Percentiles rank a stretch among this genome's conserved stretches.
Conservation (phyloP, 2,329 filamentous ascomycete genomes). For the Kalaharituber pfeilii region DNA sequence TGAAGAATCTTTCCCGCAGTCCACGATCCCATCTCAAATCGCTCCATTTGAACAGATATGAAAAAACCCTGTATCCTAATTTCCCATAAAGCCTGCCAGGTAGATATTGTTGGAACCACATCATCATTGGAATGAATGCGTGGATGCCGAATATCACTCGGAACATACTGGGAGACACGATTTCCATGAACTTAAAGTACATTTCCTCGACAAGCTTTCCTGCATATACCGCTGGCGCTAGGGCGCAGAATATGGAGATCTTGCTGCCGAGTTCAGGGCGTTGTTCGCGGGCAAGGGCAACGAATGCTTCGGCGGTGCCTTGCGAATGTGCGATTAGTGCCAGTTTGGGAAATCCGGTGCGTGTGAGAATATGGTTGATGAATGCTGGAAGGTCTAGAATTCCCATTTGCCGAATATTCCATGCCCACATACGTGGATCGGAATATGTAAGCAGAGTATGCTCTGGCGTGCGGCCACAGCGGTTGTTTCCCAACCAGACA, state of each 20-base stretch:
- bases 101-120: constrained; percentile 56
- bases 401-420: constrained; percentile 92
- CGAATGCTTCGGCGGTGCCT: constrained; percentile 74
- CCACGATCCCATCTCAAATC: constrained; percentile 71
- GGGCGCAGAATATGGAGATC: constrained; percentile 74
- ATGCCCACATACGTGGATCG: constrained; percentile 89
- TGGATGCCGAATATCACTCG: constrained; percentile 77
- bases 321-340: constrained; percentile 78
- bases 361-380: constrained; percentile 56
- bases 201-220: constrained; percentile 70
- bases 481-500: constrained; percentile 89
- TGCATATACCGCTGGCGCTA: constrained; percentile 80
- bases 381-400: constrained; percentile 73
- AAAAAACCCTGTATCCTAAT: constrained; percentile 76
- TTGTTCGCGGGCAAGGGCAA: constrained; percentile 78
- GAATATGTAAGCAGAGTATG: constrained; percentile 52
- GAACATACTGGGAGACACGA: constrained; percentile 61
- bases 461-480: constrained; percentile 65
- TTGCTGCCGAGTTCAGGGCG: constrained; percentile 66
- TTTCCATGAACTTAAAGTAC: constrained; percentile 81
- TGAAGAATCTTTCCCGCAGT: constrained; percentile 67
- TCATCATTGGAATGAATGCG: constrained; percentile 86
- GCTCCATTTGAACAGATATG: constrained; percentile 75
- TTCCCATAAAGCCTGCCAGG: constrained; percentile 54
- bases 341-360: constrained; percentile 69